phyloP scores from a whole-genome alignment of 176 grass and related monocot species.

The Melocanna baccifera region DNA sequence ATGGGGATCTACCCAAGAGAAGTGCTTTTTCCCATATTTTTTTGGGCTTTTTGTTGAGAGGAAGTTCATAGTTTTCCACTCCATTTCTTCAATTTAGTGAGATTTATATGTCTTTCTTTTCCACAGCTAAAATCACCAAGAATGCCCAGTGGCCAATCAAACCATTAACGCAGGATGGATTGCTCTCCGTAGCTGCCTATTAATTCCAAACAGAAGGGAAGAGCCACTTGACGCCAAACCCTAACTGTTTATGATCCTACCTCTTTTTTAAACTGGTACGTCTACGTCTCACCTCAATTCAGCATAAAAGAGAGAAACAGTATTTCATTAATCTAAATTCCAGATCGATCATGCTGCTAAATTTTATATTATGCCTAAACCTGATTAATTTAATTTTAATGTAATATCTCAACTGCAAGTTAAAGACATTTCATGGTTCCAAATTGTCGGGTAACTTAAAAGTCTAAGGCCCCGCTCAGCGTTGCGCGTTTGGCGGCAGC shows the following conservation, averaged over 20 bases:
- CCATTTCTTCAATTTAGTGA: background rate
- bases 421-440: background rate
- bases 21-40: background rate
- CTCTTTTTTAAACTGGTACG: too few species aligned
- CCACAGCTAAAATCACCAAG: background rate
- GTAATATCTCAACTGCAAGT: background rate
- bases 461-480: too few species aligned
- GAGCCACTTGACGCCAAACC: background rate
- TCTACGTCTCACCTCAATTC: background rate
- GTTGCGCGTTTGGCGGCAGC: too few species aligned
- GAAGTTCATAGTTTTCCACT: background rate
- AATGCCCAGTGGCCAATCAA: background rate
- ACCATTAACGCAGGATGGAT: background rate
- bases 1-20: slow-evolving; percentile 6
- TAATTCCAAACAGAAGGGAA: slow-evolving; percentile 18
- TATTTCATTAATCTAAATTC: background rate
- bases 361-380: too few species aligned
- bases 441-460: background rate
- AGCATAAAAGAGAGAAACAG: background rate
- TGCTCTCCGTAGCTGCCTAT: background rate
- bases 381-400: background rate
- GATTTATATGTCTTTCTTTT: background rate
- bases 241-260: background rate
- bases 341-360: background rate
- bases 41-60: background rate